phyloP scores from a whole-genome alignment of 805 yeast species.

The Hanseniaspora vineae region DNA sequence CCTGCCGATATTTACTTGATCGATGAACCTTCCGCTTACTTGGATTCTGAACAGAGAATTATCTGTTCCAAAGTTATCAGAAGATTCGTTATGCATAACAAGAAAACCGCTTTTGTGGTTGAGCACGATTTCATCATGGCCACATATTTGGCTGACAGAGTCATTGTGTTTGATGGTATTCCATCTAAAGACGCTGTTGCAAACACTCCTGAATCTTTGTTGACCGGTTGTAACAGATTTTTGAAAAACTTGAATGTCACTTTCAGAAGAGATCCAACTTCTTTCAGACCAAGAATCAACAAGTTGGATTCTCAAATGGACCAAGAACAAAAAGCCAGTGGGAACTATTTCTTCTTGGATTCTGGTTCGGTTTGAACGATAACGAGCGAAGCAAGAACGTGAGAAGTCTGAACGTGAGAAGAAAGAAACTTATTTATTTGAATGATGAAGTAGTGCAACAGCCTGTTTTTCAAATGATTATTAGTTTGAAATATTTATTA shows the following conservation, averaged over 20 bases:
- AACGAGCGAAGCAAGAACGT: no score
- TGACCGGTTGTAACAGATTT: slow-evolving; percentile 95
- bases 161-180: slow-evolving; percentile 92
- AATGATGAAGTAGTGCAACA: no score
- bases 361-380: no score
- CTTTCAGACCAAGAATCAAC: slow-evolving; percentile 97
- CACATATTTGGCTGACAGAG: slow-evolving; percentile 96
- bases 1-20: slow-evolving; percentile 93
- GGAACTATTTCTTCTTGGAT: slow-evolving; percentile 95
- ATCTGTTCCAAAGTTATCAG: slow-evolving; percentile 97
- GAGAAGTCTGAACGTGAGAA: no score
- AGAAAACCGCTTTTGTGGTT: slow-evolving; percentile 97
- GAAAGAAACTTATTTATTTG: no score
- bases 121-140: slow-evolving; percentile 99
- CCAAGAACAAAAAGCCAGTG: slow-evolving; percentile 85
- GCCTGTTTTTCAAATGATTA: no score
- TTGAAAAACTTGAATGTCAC: slow-evolving; percentile 95
- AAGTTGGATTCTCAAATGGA: slow-evolving; percentile 98
- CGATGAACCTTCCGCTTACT: slow-evolving; percentile 98
- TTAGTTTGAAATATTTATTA: no score
- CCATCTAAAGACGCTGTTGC: slow-evolving; percentile 84
- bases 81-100: slow-evolving; percentile 89
- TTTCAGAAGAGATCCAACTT: slow-evolving; percentile 97
- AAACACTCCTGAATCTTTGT: slow-evolving; percentile 77
- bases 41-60: slow-evolving; percentile 99